Evolutionary conservation across 495 filamentous ascomycete genomes (phyloP), one percentile per base, ranked within the genome.

Genomic region (Talaromyces wortmannii): DNA sequence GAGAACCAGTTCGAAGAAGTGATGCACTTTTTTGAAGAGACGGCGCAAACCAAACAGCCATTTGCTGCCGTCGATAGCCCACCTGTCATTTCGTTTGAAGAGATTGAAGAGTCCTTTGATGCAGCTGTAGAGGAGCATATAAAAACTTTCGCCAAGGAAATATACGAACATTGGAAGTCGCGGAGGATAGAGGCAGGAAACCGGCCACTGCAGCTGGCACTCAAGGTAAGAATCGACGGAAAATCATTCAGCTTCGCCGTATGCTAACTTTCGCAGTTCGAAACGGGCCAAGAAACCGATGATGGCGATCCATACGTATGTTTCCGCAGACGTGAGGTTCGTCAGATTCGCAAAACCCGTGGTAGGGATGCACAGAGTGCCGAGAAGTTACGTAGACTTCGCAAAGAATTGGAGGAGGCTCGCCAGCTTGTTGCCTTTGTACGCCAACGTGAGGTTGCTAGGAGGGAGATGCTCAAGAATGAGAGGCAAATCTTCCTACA

Each of bases 291-390:
- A 65, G 94, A 97, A 52, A 95, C 87, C 46, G 94, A 98, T 68
- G 94, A 98, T 61, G 81, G 87, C 59, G 94, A 98, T 72, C 95
- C 94, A 52, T 98, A 95, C 67, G 92, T 98, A 67, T 98, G 94
- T 74, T 98, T 98, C 81, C 86, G 94, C 57, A 88, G 95, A 53
- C 89, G 95, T 45, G 94, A 98, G 68, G 89, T 95, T 33, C 89
- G 94, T 43, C 90, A 94, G 68, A 90, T 90, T 48, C 86, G 94
- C 60, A 97, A 97, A 73, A 98, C 94, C 32, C 85, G 94, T 63
- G 88, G 90, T 47, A 81, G 94, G 63, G 95, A 97, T 77, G 88
- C 89, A 15, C 92, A 96, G 64, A 92, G 90, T 60, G 88, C 86
- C 51, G 94, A 98, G 63, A 97, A 96, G 68, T 80, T 98, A 58